These are phyloP conservation scores for Acanthamoeba sp. DNA, from an alignment of 208 protist genomes.

Conservation along the genomic window DNA sequence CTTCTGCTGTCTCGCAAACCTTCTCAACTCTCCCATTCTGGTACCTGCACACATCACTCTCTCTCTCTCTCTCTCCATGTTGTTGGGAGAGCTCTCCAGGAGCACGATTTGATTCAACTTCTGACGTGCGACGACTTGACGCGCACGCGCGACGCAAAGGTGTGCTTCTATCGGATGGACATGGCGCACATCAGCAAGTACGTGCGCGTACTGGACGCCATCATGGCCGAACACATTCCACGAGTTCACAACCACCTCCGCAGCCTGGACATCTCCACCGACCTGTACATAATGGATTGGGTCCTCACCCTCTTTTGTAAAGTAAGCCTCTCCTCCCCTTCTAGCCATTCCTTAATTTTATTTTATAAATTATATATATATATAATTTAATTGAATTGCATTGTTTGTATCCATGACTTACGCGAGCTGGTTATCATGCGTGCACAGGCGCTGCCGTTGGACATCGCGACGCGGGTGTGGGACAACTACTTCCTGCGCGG, in stretches of 20 bases:
- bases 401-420: background rate
- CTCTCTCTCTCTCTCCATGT: background rate
- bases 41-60: background rate
- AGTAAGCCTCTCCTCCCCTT: background rate
- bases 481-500: conserved; percentile 84
- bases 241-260: conserved; percentile 65
- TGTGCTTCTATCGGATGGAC: conserved; percentile 83
- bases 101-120: too few relatives aligned
- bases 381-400: background rate
- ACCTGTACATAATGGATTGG: conserved; percentile 85
- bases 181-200: conserved; percentile 55
- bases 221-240: conserved; percentile 53
- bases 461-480: conserved; percentile 85
- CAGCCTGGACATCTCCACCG: conserved; percentile 77
- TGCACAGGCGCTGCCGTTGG: conserved; percentile 80
- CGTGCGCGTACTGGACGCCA: background rate
- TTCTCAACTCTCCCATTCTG: conserved; percentile 83
- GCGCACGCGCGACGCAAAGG: background rate
- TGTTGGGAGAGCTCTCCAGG: too few relatives aligned
- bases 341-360: background rate
- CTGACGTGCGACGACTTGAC: too few relatives aligned
- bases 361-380: background rate
- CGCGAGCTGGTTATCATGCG: background rate
- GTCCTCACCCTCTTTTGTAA: conserved; percentile 80
- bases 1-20: conserved; percentile 83